These are phyloP conservation scores for Carex kokanica DNA, from an alignment of 176 grass and related monocot genomes.

Conservation along the genomic window DNA sequence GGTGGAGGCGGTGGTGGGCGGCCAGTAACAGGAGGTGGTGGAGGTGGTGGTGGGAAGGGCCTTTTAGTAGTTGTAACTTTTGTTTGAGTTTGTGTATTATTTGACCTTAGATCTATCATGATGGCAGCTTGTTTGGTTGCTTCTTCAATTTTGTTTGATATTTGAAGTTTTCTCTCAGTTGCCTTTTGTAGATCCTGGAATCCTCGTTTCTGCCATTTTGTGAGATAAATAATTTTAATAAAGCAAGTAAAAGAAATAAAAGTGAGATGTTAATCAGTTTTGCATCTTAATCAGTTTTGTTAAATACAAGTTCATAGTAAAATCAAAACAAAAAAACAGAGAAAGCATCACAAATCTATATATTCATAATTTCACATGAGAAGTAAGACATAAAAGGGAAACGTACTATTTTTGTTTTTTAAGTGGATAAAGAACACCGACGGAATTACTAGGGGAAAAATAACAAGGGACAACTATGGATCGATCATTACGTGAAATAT, in stretches of 20 bases:
- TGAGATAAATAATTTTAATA: not conserved
- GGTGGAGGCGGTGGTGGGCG: constrained; percentile 37
- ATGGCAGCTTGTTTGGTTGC: constrained; percentile 13
- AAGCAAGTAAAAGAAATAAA: not conserved
- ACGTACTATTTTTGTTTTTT: not conserved
- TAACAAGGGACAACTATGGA: not conserved
- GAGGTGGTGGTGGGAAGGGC: constrained; percentile 33
- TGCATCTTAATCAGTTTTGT: not conserved
- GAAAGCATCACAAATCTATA: not conserved
- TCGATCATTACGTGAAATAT: not conserved
- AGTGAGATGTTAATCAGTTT: not conserved
- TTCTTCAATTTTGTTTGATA: constrained; percentile 26
- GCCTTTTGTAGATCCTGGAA: constrained; percentile 8
- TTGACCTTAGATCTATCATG: not conserved
- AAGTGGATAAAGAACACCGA: not conserved
- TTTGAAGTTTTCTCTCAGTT: constrained; percentile 5
- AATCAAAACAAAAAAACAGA: not conserved
- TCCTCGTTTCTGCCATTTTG: constrained; percentile 12
- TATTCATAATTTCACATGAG: not conserved
- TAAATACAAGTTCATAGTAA: not conserved
- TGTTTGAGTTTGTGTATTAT: constrained; percentile 8
- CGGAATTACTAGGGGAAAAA: not conserved
- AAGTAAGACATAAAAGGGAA: not conserved
- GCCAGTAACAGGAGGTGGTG: constrained; percentile 28
- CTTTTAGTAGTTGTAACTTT: constrained; percentile 24